Evolutionary conservation across 768 basidiomycete genomes (phyloP).

Genomic region (Porpolomopsis calyptriformis): DNA sequence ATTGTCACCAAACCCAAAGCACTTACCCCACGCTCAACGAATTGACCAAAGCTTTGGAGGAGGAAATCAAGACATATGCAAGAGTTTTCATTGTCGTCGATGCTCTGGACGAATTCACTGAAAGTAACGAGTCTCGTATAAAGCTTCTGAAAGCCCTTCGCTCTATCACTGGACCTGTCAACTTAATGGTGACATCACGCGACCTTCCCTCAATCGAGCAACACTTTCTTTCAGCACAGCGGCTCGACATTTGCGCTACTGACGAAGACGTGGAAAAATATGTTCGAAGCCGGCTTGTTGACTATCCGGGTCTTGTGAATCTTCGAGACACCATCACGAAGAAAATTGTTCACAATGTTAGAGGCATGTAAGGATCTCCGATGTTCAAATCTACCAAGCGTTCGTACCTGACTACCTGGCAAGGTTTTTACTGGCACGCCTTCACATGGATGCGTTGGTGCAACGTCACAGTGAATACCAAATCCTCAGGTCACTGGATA

Average conservation of each 20-base stretch:
- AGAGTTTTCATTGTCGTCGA: constrained; percentile 4
- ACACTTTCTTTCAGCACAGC: constrained; percentile 2
- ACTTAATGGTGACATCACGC: too few species aligned
- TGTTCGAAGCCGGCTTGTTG: background rate
- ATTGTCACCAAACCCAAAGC: background rate
- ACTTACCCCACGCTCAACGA: constrained; percentile 4
- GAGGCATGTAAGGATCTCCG: constrained; percentile 1
- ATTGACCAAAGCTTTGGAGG: background rate
- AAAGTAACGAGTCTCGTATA: background rate
- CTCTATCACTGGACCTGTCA: too few species aligned
- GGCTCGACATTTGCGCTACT: background rate
- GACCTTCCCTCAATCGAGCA: too few species aligned
- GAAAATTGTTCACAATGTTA: background rate
- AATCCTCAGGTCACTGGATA: background rate
- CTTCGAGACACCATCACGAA: background rate
- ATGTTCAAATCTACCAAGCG: too few species aligned
- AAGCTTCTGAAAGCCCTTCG: too few species aligned
- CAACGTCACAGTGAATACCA: background rate
- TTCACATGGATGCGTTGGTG: constrained; percentile 6
- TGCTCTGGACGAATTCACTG: constrained; percentile 1
- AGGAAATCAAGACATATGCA: background rate
- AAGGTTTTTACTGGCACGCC: too few species aligned
- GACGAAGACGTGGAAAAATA: constrained; percentile 2
- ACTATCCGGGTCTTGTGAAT: background rate
- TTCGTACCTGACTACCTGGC: too few species aligned